Evolutionary conservation across 148 eudicot species (phyloP).

Genomic region (Camellia lanceoleosa): DNA sequence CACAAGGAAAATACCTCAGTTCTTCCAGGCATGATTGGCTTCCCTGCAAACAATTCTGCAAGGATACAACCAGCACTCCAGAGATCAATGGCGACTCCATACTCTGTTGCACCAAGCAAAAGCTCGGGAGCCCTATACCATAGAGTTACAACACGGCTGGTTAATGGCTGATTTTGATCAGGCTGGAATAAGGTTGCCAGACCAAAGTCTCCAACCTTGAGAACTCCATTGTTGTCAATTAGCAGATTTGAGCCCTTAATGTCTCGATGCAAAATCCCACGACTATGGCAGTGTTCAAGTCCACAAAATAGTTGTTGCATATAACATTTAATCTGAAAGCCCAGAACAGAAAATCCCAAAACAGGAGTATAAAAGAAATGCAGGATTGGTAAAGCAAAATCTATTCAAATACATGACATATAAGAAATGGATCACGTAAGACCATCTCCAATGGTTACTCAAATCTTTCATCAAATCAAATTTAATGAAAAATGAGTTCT

Average conservation of each 20-base stretch:
- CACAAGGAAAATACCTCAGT: constrained; percentile 56
- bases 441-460: too few species aligned
- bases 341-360: constrained; percentile 1
- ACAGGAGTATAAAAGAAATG: not conserved
- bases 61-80: constrained; percentile 91
- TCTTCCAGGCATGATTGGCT: constrained; percentile 92
- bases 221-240: constrained; percentile 66
- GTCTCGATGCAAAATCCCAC: constrained; percentile 78
- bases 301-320: constrained; percentile 68
- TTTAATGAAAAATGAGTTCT: too few species aligned
- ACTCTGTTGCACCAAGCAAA: constrained; percentile 72
- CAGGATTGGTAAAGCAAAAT: not conserved
- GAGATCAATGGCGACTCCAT: constrained; percentile 77
- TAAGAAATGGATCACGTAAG: not conserved
- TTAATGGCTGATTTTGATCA: constrained; percentile 61
- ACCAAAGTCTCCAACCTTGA: constrained; percentile 89
- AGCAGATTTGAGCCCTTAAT: constrained; percentile 80
- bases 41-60: constrained; percentile 82
- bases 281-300: constrained; percentile 75
- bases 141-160: constrained; percentile 84
- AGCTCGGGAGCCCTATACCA: constrained; percentile 94
- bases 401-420: not conserved
- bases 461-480: too few species aligned
- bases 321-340: constrained; percentile 72
- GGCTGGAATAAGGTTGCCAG: constrained; percentile 64